Evolutionary conservation across 176 grass and related monocot genomes (phyloP), one percentile per base, ranked within the genome.

Genomic region (Aegilops sharonensis): DNA sequence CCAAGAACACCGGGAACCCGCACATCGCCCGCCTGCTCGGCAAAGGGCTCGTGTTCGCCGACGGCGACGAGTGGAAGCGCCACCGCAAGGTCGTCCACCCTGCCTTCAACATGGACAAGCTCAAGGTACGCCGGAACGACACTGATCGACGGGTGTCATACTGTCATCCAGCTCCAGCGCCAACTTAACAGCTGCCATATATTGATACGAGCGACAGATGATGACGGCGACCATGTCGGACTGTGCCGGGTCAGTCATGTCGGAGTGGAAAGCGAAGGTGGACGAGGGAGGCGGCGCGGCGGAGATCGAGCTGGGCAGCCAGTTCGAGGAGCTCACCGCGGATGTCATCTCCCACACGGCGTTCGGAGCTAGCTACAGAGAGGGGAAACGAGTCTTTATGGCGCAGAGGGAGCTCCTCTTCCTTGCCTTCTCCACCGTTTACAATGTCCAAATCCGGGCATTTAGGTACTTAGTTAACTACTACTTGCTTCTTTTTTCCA

Each of bases 31-130:
- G 42, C 21, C 83, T 85, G 8, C 84, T 85, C 1, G 84, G 84
- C 63, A 85, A 42, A 45, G 84, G 84, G 2, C 75, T 85, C 43
- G 21, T 85, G 15, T 64, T 78, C 11, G 5, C 34, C 47, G 56
- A 78, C 10, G 84, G 84, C 14, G 64, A 85, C 4, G 84, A 85
- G 2, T 85, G 84, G 84, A 78, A 85, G 75, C 63, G 84, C 45
- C 84, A 85, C n/a, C 84, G 84, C 63, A 78, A 85, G 64, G 83
- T 85, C 21, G 75, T 85, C 31, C 63, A 78, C 64, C 84, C 84
- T 1, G 84, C 84, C 5, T 85, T 85, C 84, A 78, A 85, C 47
- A 34, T 40, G 13, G 75, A 85, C 9, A 85, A 78, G 47, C 84
- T 85, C 9, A 70, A 85, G 64, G 74, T 78, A 4, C 40, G 40